Evolutionary conservation across 2,329 filamentous ascomycete species (phyloP), one percentile per base, ranked within the genome.

Genomic region (Venturia aucupariae): DNA sequence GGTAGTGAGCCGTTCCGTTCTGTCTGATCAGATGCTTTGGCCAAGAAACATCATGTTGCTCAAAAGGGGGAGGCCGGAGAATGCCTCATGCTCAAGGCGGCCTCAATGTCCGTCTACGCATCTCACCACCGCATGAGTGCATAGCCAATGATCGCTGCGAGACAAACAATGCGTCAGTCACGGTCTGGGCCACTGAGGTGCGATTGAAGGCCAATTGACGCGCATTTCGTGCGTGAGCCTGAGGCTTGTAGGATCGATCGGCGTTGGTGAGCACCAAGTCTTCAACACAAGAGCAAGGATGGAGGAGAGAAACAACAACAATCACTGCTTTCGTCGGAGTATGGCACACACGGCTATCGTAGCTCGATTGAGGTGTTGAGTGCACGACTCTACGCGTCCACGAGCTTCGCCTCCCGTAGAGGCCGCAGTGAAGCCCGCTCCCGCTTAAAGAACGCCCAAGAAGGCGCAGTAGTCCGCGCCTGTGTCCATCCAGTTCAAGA

Each of bases 271-370:
- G 51, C 2, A 35, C 15, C 27, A n/a, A 17, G 8, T 2, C 11
- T 35, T 27, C 27, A 57, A 57, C 27, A 57, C 27, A 57, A 57
- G 51, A 57, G 51, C 51, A 57, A 19, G 51, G 51, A 57, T 57
- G 13, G 27, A 35, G 5, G 15, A 27, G 4, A 35, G 24, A 57
- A 19, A 57, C 30, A 19, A 35, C 13, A 35, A 30, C 48, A 15
- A 17, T 27, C 13, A 55, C 48, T 17, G 32, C 24, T 35, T 7
- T 19, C n/a, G 15, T 54, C n/a, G n/a, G n/a, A n/a, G n/a, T n/a
- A 54, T n/a, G 30, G 3, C 48, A 17, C 48, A 54, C 24, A 30
- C 46, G 24, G 24, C 1, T 27, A 11, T 4, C 2, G 48, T 10
- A 15, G 24, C 17, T 32, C 11, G 27, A 32, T 13, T 54, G 48